phyloP scores from a whole-genome alignment of 2,329 filamentous ascomycete species.

The Paecilomyces variotii region DNA sequence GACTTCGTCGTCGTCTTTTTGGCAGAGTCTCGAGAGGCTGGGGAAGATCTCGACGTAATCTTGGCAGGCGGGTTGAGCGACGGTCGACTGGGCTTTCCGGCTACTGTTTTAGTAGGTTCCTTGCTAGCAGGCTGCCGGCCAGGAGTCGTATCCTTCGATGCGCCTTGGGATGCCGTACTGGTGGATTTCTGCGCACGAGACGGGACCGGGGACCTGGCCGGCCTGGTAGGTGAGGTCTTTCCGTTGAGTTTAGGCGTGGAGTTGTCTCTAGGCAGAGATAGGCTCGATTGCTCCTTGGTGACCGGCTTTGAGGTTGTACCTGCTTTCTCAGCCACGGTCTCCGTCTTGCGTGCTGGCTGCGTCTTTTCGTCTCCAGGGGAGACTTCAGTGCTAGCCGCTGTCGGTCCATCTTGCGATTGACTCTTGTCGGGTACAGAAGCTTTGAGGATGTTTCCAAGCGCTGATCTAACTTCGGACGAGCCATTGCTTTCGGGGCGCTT shows the following conservation, averaged over 20 bases:
- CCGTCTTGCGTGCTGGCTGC: conserved; percentile 5
- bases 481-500: neutral
- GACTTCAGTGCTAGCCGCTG: neutral
- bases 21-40: conserved; percentile 18
- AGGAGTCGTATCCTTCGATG: conserved; percentile 18
- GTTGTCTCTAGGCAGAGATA: conserved; percentile 19
- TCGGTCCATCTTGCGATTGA: neutral
- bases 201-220: conserved; percentile 13
- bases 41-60: conserved; percentile 16
- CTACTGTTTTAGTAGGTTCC: conserved; percentile 17
- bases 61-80: conserved; percentile 23
- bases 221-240: conserved; percentile 12
- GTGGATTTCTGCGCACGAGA: conserved; percentile 14
- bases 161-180: conserved; percentile 10
- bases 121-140: conserved; percentile 21
- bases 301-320: conserved; percentile 14
- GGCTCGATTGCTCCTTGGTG: conserved; percentile 25
- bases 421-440: neutral
- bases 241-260: conserved; percentile 11
- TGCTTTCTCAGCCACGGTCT: conserved; percentile 11
- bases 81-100: conserved; percentile 24
- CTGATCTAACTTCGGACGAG: neutral
- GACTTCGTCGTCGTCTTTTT: conserved; percentile 17
- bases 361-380: neutral
- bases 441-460: neutral